Percentiles rank a stretch among this genome's conserved stretches.
These are phyloP conservation scores for Schwanniomyces sp. DNA, from an alignment of 805 yeast species.

Conservation along the genomic window DNA sequence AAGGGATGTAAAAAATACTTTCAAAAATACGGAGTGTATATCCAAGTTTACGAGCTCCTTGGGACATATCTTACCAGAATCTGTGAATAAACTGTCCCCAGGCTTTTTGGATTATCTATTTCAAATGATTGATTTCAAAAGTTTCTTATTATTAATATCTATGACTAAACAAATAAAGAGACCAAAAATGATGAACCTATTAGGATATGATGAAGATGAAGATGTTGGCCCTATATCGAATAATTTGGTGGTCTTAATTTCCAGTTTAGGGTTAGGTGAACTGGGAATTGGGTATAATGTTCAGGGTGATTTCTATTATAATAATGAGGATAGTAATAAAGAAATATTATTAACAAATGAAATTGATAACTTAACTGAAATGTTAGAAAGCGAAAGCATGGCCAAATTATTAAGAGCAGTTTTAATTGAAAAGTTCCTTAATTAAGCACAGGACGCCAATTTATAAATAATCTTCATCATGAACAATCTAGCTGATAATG, in stretches of 20 bases:
- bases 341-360: conserved; percentile 4
- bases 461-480: conserved; percentile 24
- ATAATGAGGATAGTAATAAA: conserved; percentile 9
- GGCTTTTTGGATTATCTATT: conserved; percentile 20
- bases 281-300: conserved; percentile 25
- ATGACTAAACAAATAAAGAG: conserved; percentile 22
- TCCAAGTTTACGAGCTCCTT: conserved; percentile 8
- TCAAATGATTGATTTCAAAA: conserved; percentile 30
- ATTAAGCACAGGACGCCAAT: conserved; percentile 4
- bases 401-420: conserved; percentile 27
- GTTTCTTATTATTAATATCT: conserved; percentile 27
- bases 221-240: conserved; percentile 11
- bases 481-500: conserved; percentile 48
- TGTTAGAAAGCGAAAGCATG: conserved; percentile 20
- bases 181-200: conserved; percentile 17
- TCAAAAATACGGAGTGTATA: conserved; percentile 8
- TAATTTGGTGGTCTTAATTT: conserved; percentile 20
- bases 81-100: background rate
- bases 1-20: conserved; percentile 10
- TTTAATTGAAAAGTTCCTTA: conserved; percentile 23
- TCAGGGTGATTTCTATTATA: conserved; percentile 23
- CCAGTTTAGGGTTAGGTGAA: conserved; percentile 27
- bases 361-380: conserved; percentile 10
- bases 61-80: conserved; percentile 18
- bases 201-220: conserved; percentile 24